Evolutionary conservation across 2,329 filamentous ascomycete species (phyloP).

Genomic region (Mariannaea elegans): DNA sequence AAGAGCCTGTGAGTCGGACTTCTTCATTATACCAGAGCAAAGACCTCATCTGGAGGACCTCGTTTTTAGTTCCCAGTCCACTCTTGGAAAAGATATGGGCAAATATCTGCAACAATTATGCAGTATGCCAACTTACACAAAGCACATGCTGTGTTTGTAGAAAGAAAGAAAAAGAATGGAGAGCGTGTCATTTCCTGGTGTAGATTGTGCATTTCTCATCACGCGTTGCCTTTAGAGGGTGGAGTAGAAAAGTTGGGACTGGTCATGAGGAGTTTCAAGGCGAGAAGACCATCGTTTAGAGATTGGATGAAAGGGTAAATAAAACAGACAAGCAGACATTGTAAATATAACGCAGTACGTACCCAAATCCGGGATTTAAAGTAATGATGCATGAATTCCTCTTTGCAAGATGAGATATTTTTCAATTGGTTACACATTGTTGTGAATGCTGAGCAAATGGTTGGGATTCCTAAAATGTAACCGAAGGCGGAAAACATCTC

Average conservation of each 20-base stretch:
- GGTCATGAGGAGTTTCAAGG: constrained; percentile 24
- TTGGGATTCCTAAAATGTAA: not conserved
- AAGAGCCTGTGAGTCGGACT: not conserved
- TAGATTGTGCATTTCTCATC: constrained; percentile 26
- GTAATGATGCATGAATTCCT: not conserved
- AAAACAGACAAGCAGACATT: not conserved
- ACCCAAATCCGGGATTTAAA: not conserved
- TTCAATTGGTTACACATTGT: not conserved
- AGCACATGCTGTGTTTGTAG: too few species aligned
- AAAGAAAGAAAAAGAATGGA: constrained; percentile 19
- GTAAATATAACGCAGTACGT: not conserved
- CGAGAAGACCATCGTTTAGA: constrained; percentile 2
- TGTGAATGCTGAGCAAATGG: not conserved
- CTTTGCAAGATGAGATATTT: not conserved
- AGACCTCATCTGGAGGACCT: not conserved
- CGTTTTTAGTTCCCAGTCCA: too few species aligned
- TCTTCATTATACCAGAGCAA: too few species aligned
- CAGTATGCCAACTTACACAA: constrained; percentile 25
- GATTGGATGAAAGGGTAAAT: not conserved
- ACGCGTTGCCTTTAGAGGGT: constrained; percentile 29
- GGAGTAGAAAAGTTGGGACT: constrained; percentile 28
- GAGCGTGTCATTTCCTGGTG: not conserved
- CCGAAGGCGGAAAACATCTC: not conserved
- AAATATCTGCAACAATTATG: too few species aligned
- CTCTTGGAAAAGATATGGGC: too few species aligned